Conservation (phyloP, 116 monocot genomes). For the Posidonia oceanica region DNA sequence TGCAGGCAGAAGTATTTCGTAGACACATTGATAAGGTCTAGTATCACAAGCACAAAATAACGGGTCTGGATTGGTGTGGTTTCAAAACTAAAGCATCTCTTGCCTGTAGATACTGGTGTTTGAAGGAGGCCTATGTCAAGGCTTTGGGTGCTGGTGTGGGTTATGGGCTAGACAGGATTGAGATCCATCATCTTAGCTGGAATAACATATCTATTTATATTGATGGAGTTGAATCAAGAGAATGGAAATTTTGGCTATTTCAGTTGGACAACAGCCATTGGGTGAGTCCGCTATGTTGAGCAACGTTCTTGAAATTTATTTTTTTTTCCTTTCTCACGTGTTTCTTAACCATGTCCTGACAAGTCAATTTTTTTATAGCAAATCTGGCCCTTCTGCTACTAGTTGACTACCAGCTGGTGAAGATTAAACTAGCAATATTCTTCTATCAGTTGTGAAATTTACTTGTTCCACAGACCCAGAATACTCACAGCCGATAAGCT, state of each 20-base stretch:
- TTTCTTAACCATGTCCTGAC: not conserved
- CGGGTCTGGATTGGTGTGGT: not conserved
- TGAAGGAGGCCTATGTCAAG: conserved; percentile 90
- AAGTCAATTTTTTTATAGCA: not conserved
- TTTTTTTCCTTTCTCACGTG: not conserved
- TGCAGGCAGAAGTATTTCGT: no score
- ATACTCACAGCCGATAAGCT: not conserved
- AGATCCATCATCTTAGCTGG: conserved; percentile 61
- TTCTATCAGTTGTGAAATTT: not conserved
- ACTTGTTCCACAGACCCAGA: not conserved
- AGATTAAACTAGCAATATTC: not conserved
- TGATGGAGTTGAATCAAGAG: conserved; percentile 48
- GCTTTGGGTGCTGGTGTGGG: conserved; percentile 66
- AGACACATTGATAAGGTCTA: no score
- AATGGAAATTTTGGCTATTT: conserved; percentile 59
- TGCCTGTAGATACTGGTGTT: conserved; percentile 62
- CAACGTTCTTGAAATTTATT: not conserved
- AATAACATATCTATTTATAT: conserved; percentile 44
- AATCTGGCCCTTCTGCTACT: not conserved
- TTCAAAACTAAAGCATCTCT: not conserved
- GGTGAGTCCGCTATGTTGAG: conserved; percentile 25
- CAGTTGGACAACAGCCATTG: conserved; percentile 44
- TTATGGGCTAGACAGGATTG: conserved; percentile 54
- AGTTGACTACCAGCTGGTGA: no score
- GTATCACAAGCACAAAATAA: no score